These are phyloP conservation scores for Microcos paniculata DNA, from an alignment of 345 rosid species.

Conservation along the genomic window DNA sequence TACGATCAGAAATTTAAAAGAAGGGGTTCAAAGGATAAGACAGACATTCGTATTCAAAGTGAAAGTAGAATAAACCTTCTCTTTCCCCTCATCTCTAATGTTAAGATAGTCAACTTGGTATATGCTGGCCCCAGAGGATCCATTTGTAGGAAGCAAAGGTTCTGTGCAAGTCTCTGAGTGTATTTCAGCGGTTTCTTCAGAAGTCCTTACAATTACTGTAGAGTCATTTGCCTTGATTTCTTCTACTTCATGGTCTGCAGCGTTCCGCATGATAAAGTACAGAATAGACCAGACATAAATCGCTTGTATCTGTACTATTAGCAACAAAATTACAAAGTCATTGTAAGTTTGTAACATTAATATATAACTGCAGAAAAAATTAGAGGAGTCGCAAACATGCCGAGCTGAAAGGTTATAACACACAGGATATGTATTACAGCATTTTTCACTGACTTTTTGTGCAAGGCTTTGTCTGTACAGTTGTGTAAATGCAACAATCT, in stretches of 20 bases:
- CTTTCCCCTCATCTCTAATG: constrained; percentile 21
- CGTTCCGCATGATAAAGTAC: constrained; percentile 49
- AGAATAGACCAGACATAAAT: constrained; percentile 65
- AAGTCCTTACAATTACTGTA: constrained; percentile 6
- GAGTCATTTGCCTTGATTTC: neutral
- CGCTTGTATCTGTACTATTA: constrained; percentile 51
- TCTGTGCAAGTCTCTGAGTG: neutral
- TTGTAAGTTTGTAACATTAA: too few relatives aligned
- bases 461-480: neutral
- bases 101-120: constrained; percentile 46
- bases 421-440: neutral
- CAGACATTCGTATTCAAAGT: neutral
- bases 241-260: constrained; percentile 20
- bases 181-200: neutral
- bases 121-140: constrained; percentile 13
- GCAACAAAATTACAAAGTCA: neutral
- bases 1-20: neutral
- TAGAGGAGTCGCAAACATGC: neutral
- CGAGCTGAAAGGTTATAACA: neutral
- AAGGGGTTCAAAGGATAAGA: neutral
- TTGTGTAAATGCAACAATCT: neutral
- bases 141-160: constrained; percentile 21
- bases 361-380: neutral
- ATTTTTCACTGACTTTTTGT: neutral
- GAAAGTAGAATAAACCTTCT: constrained; percentile 1